Conservation (phyloP, 768 basidiomycete species). For the Strobilomyces echinocephalus region DNA sequence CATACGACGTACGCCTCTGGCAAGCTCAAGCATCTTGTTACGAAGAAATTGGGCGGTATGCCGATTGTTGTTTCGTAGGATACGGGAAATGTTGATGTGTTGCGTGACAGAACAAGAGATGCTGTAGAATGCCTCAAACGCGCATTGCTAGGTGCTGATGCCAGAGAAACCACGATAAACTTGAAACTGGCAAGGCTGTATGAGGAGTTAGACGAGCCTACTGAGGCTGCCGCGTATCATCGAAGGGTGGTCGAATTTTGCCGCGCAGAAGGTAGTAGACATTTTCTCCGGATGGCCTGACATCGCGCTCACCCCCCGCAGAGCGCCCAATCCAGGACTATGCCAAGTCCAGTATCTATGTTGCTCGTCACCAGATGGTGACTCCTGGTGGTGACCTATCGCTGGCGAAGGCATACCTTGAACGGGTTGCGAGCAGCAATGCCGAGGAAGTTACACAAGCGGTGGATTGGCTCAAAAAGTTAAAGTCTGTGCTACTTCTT, state of each 20-base stretch:
- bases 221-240: slow-evolving; percentile 74
- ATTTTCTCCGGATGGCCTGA: slow-evolving; percentile 1
- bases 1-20: slow-evolving; percentile 96
- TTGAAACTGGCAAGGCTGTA: slow-evolving; percentile 72
- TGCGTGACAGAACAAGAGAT: slow-evolving; percentile 61
- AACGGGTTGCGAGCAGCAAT: slow-evolving; percentile 72
- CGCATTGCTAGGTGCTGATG: slow-evolving; percentile 77
- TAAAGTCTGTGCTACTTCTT: slow-evolving; percentile 36
- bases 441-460: slow-evolving; percentile 76
- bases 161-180: slow-evolving; percentile 68
- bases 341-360: slow-evolving; percentile 77
- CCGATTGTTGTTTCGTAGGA: not conserved
- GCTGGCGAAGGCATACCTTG: slow-evolving; percentile 69
- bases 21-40: slow-evolving; percentile 92
- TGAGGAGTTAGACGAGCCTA: slow-evolving; percentile 57
- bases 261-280: slow-evolving; percentile 39
- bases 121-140: slow-evolving; percentile 90
- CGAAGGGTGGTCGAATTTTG: slow-evolving; percentile 72
- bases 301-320: slow-evolving; percentile 19
- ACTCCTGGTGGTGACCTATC: slow-evolving; percentile 58
- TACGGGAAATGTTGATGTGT: slow-evolving; percentile 1
- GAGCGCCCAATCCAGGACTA: slow-evolving; percentile 73
- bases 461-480: slow-evolving; percentile 60
- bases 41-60: slow-evolving; percentile 82
- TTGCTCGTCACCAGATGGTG: slow-evolving; percentile 74